A percentile compares a stretch with the other conserved stretches of the same genome.
Evolutionary conservation across 306 rosid genomes (phyloP).

Genomic region (Dalbergia oliveri): DNA sequence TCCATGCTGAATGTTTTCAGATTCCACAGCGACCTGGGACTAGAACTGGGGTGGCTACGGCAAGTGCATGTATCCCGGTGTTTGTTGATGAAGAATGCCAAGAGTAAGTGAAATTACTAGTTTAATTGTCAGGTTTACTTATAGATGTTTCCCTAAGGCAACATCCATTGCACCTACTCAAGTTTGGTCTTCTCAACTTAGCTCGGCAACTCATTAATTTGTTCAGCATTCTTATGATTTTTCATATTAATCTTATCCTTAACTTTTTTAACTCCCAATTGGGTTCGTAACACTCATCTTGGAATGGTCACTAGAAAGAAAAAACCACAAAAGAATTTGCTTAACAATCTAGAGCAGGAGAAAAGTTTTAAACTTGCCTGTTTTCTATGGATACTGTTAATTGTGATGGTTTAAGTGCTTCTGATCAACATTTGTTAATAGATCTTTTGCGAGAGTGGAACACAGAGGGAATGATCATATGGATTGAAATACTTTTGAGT

Average conservation of each 20-base stretch:
- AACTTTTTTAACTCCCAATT: neutral
- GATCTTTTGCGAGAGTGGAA: too few relatives aligned
- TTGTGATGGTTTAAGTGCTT: conserved; percentile 11
- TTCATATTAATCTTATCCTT: neutral
- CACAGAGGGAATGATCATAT: too few relatives aligned
- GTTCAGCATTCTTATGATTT: neutral
- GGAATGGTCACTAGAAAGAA: neutral
- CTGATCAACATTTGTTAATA: neutral
- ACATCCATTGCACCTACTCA: conserved; percentile 15
- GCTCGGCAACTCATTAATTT: neutral
- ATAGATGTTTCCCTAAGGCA: neutral
- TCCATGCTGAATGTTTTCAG: conserved; percentile 55
- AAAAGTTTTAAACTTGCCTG: neutral
- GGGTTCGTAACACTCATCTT: neutral
- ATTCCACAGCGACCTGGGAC: conserved; percentile 74
- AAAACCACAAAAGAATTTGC: neutral
- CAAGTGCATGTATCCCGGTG: conserved; percentile 69
- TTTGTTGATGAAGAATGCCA: conserved; percentile 85
- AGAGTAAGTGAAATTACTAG: conserved; percentile 63
- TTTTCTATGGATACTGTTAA: neutral
- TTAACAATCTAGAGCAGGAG: neutral
- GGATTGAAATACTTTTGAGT: too few relatives aligned
- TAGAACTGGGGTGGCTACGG: conserved; percentile 57
- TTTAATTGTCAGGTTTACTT: neutral
- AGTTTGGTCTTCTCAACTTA: neutral